These are phyloP conservation scores for Parastagonospora avenae DNA, from an alignment of 2,329 filamentous ascomycete species.

Conservation along the genomic window DNA sequence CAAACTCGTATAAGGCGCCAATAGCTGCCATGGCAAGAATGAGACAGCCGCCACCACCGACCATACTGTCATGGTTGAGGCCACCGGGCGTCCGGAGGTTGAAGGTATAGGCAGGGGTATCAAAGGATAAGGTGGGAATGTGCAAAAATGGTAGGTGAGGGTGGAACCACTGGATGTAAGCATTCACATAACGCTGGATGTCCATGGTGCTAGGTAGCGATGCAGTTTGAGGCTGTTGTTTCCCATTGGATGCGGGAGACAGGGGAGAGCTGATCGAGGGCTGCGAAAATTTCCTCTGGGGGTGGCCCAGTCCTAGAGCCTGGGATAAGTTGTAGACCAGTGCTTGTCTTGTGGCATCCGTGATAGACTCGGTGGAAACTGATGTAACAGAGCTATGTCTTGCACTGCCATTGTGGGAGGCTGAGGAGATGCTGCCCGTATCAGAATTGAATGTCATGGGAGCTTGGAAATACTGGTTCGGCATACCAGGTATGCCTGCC, in stretches of 20 bases:
- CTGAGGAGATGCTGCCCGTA: conserved; percentile 64
- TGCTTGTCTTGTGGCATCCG: conserved; percentile 68
- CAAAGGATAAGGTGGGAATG: conserved; percentile 88
- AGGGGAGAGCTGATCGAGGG: conserved; percentile 61
- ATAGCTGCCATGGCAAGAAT: conserved; percentile 88
- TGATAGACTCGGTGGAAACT: conserved; percentile 68
- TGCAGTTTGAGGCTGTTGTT: conserved; percentile 53
- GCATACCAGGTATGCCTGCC: conserved; percentile 69
- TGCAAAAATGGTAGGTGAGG: conserved; percentile 95
- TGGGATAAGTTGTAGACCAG: conserved; percentile 66
- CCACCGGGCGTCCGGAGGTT: conserved; percentile 63
- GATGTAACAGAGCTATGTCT: conserved; percentile 65
- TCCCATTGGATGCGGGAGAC: conserved; percentile 43
- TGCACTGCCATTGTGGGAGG: conserved; percentile 71
- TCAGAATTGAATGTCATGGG: conserved; percentile 73
- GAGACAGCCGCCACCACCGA: conserved; percentile 83
- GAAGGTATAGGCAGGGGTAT: conserved; percentile 70
- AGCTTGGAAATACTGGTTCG: conserved; percentile 66
- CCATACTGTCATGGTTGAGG: conserved; percentile 59
- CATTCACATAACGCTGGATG: conserved; percentile 85
- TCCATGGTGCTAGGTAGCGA: conserved; percentile 80
- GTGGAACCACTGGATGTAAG: conserved; percentile 91
- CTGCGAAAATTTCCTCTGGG: conserved; percentile 64
- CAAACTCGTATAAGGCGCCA: conserved; percentile 85
- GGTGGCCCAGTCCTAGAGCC: conserved; percentile 59